Conservation (phyloP, 1,284 basidiomycete genomes). For the Hortiboletus rubellus region DNA sequence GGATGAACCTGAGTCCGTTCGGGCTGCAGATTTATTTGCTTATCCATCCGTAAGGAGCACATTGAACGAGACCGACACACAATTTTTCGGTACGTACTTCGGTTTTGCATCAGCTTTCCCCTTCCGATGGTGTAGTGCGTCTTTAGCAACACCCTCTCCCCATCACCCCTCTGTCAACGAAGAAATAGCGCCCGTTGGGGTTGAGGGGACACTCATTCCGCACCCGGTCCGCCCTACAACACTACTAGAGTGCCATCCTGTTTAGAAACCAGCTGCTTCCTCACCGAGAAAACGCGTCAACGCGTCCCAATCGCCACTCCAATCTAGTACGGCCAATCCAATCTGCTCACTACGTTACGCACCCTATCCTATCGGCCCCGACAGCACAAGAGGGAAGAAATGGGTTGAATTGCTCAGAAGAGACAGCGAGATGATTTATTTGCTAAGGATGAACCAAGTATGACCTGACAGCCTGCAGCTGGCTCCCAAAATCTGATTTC, state of each 20-base stretch:
- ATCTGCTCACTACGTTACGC: neutral
- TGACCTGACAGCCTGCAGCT: constrained; percentile 9
- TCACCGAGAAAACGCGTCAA: neutral
- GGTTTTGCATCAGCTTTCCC: neutral
- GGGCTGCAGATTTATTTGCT: neutral
- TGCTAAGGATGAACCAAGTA: no score
- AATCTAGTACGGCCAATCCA: neutral
- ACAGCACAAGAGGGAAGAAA: neutral
- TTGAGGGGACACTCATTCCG: neutral
- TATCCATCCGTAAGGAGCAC: neutral
- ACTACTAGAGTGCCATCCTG: neutral
- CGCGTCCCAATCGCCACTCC: neutral
- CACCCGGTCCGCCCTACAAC: neutral
- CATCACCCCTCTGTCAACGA: neutral
- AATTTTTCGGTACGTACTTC: neutral
- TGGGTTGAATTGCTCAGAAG: no score
- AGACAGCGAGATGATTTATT: no score
- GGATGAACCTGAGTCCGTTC: neutral
- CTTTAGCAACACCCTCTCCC: neutral
- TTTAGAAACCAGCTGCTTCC: neutral
- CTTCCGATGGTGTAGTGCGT: neutral
- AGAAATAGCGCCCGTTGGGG: neutral
- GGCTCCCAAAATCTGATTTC: neutral
- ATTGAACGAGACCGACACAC: neutral
- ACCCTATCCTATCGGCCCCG: constrained; percentile 9